Base-by-base conservation (phyloP, 495 filamentous ascomycete genomes). In the Podospora didyma region DNA sequence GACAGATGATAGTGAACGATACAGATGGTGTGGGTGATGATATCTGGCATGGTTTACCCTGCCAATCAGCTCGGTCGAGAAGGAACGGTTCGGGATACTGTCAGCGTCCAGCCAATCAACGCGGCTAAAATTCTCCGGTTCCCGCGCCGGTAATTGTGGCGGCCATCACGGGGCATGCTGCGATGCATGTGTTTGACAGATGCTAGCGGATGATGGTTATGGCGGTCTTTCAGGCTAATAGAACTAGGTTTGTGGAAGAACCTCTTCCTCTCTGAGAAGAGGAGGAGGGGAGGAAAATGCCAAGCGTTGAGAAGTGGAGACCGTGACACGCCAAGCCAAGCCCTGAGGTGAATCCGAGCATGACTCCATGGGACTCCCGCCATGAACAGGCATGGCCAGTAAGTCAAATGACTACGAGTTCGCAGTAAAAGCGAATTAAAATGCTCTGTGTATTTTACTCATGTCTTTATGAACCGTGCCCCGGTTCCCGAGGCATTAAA, bases 101-200 rank as follows among this genome's bases (percentile, higher is more conserved):
- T 42, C 4, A 17, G n/a, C 7, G 12, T 16, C 39, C n/a, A 14
- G 4, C 39, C 39, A 42, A 42, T 42, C 39, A 5, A 14, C 39
- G n/a, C n/a, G 39, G 39, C 39, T 5, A 21, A 37, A 56, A 56
- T 49, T 56, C 53, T 56, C 53, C 53, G 53, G 22, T 56, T 49
- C 45, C 53, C 53, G 53, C 41, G 53, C 41, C 53, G 31, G 46
- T 41, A 48, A 56, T 56, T 56, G 12, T 24, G 28, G 31, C 45
- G 22, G 28, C n/a, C 53, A 42, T 17, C 14, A 17, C n/a, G 39
- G 26, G 26, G 26, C 26, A 31, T 31, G 26, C 26, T 4, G 9
- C 9, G 26, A n/a, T 31, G 26, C 26, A 31, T 31, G 5, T 42
- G 39, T 14, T 16, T 2, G 39, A 16, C 39, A 17, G 39, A 12